These are phyloP conservation scores for Boletus insuetus DNA, from an alignment of 768 basidiomycete genomes.

Conservation along the genomic window DNA sequence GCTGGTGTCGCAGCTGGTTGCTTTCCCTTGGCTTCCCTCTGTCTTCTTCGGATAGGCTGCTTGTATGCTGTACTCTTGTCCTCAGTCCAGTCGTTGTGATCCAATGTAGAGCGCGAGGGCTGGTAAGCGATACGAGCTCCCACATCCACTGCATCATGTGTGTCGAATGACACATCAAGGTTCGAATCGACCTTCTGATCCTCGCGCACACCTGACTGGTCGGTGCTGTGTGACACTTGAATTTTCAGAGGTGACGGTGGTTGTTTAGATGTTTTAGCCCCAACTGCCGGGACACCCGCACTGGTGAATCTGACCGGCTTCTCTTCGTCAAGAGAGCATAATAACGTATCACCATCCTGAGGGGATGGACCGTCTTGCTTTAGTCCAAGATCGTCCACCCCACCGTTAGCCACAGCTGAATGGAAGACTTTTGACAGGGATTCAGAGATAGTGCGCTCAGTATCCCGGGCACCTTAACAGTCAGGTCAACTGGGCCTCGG, in stretches of 20 bases:
- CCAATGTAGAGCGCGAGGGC: constrained; percentile 45
- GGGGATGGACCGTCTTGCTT: constrained; percentile 34
- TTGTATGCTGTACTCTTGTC: constrained; percentile 50
- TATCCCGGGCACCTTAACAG: constrained; percentile 39
- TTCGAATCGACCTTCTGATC: neutral
- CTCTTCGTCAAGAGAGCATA: constrained; percentile 49
- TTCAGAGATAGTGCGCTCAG: constrained; percentile 38
- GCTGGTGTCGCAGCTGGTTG: constrained; percentile 61
- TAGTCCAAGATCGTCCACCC: neutral
- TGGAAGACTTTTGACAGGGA: constrained; percentile 37
- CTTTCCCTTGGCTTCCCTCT: constrained; percentile 54
- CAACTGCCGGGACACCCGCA: constrained; percentile 63
- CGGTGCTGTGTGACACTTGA: constrained; percentile 24
- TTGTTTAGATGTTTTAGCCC: constrained; percentile 59
- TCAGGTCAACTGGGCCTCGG: constrained; percentile 1
- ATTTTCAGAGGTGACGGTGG: constrained; percentile 37
- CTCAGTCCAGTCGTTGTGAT: constrained; percentile 42
- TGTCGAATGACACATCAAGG: constrained; percentile 22
- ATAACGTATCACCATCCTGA: constrained; percentile 52
- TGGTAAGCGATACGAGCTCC: constrained; percentile 42
- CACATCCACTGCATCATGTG: constrained; percentile 41
- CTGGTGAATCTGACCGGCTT: constrained; percentile 57
- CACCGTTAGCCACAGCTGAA: constrained; percentile 22
- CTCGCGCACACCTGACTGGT: constrained; percentile 26
- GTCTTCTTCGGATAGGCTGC: constrained; percentile 52